Evolutionary conservation across 2,329 filamentous ascomycete species (phyloP), one percentile per base, ranked within the genome.

Genomic region (Amylocarpus encephaloides): DNA sequence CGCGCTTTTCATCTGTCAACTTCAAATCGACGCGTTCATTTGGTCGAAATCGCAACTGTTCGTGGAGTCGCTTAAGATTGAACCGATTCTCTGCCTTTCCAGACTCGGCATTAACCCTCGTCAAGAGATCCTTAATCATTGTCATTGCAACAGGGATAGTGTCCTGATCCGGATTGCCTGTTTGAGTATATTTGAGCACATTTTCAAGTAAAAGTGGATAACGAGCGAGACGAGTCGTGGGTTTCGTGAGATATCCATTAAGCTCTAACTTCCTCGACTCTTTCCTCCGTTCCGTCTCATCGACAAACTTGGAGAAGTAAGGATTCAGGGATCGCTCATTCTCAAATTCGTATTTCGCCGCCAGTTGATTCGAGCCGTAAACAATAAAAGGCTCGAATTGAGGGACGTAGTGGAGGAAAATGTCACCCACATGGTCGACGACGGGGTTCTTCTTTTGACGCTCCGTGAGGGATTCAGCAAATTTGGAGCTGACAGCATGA

Each of bases 11-110:
- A 62, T 98, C 93, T 0, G 90, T 95, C 45, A 98, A 76, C 68
- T 95, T 95, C 54, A 98, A 73, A 66, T 98, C 93, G 43, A 97
- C 91, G 64, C 85, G 87, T 64, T 96, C 92, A 55, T 89, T 89
- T 1, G 88, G 85, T 38, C 86, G 81, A 76, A 95, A 98, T 56
- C 92, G 89, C 57, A 98, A 80, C 61, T 95, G 88, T 60, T 93
- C 84, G 65, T 96, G 93, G 30, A 98, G 78, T 59, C 90, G 87
- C 68, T 92, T 86, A 50, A 98, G 73, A 66, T 97, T 97, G 76
- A 95, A 97, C 46, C 93, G 86, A 66, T 98, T 98, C 70, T 98
- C 93, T 0, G 93, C 90, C 72, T 95, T 96, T 61, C 93, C 93
- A 59, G 90, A 95, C 68, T 97, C 93, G 12, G 88, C 80, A 64